phyloP scores from a whole-genome alignment of 2,329 filamentous ascomycete genomes.

The Aspergillus proliferans region DNA sequence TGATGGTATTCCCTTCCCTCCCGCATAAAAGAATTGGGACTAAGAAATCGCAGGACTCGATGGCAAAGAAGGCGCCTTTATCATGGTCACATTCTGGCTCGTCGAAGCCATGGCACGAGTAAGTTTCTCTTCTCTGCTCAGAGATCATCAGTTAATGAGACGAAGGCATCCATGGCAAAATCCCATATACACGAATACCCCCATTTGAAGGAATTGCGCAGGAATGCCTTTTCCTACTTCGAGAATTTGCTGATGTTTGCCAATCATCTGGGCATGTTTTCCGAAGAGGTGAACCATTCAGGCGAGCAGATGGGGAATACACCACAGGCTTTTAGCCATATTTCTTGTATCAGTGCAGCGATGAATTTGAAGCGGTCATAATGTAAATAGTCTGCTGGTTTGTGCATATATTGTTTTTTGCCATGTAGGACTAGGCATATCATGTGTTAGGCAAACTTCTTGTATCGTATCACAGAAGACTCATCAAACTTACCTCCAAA shows the following conservation, averaged over 20 bases:
- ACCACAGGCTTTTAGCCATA: constrained; percentile 70
- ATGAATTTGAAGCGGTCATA: constrained; percentile 61
- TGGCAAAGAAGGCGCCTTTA: constrained; percentile 68
- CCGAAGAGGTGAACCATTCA: constrained; percentile 67
- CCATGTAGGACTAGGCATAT: too few relatives aligned
- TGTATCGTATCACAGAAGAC: too few relatives aligned
- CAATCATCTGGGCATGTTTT: constrained; percentile 73
- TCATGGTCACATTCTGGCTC: constrained; percentile 79
- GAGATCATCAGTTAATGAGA: neutral
- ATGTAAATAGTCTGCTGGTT: too few relatives aligned
- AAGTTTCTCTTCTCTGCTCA: constrained; percentile 28
- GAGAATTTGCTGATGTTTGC: constrained; percentile 72
- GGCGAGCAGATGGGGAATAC: constrained; percentile 76
- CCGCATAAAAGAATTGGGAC: too few relatives aligned
- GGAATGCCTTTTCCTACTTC: constrained; percentile 59
- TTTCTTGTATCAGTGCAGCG: constrained; percentile 68
- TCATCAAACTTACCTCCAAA: too few relatives aligned
- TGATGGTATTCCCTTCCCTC: constrained; percentile 45
- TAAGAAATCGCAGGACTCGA: constrained; percentile 30
- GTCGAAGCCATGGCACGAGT: constrained; percentile 71
- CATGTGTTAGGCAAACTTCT: too few relatives aligned
- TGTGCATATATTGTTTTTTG: too few relatives aligned
- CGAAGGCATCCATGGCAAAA: constrained; percentile 10
- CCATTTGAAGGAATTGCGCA: constrained; percentile 28
- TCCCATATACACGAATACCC: constrained; percentile 20